Evolutionary conservation across 805 yeast species (phyloP).

Genomic region (Barnettozyma vustinii): DNA sequence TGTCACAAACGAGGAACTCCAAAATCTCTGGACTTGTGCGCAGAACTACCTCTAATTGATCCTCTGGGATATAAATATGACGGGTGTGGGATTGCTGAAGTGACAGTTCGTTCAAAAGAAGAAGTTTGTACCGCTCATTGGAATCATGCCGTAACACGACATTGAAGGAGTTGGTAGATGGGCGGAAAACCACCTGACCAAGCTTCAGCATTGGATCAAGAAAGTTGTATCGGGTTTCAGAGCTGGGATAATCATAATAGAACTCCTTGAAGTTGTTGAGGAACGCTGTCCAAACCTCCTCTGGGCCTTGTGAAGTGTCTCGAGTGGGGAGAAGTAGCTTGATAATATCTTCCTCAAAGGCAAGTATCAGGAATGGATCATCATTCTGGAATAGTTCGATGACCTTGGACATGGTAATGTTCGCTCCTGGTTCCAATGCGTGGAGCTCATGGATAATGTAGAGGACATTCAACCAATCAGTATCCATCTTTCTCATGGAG

Average conservation of each 20-base stretch:
- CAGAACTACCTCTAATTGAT: not conserved
- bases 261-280: not conserved
- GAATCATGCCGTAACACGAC: constrained; percentile 2
- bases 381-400: not conserved
- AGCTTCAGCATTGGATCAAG: constrained; percentile 8
- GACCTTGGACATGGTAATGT: not conserved
- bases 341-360: not conserved
- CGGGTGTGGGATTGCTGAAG: not conserved
- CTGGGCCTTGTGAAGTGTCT: not conserved
- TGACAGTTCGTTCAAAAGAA: constrained; percentile 2
- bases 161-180: constrained; percentile 3
- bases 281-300: not conserved
- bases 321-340: not conserved
- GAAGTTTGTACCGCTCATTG: not conserved
- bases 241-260: constrained; percentile 5
- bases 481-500: constrained; percentile 2
- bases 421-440: not conserved
- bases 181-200: constrained; percentile 6
- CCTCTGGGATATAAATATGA: constrained; percentile 1
- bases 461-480: constrained; percentile 3
- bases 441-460: not conserved
- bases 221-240: constrained; percentile 1
- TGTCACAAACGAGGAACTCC: not conserved
- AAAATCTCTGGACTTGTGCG: not conserved
- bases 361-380: constrained; percentile 1